These are phyloP conservation scores for Diaporthe sp. DNA, from an alignment of 2,329 filamentous ascomycete species.

Conservation along the genomic window DNA sequence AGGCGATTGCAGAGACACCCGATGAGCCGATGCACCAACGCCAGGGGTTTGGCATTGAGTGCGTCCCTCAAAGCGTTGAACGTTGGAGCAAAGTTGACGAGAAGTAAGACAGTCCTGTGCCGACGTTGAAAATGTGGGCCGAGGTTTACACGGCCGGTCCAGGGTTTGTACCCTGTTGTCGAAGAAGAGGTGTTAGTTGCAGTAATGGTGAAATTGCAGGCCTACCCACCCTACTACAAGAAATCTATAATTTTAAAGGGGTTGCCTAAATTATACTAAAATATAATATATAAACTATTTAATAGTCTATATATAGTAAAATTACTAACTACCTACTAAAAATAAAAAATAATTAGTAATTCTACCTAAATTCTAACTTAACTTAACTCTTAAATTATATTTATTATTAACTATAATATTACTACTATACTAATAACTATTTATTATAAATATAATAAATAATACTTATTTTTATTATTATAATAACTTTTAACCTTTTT, in stretches of 20 bases:
- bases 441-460: no score
- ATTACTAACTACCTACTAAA: no score
- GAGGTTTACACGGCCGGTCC: not conserved
- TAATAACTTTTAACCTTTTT: not conserved
- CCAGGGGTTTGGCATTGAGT: no score
- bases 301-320: no score
- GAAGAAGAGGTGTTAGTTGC: no score
- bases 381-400: no score
- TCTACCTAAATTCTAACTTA: no score
- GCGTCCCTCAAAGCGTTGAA: no score
- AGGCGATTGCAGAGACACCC: not conserved
- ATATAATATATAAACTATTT: not conserved
- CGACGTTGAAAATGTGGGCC: not conserved
- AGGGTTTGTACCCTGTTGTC: not conserved
- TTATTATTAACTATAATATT: no score
- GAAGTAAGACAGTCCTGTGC: no score
- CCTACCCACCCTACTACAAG: not conserved
- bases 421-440: no score
- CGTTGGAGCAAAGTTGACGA: not conserved
- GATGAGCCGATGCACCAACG: constrained; percentile 1
- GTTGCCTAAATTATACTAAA: not conserved
- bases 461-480: not conserved
- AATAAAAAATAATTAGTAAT: no score
- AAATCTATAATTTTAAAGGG: not conserved
- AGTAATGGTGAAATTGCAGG: not conserved